Evolutionary conservation across 352 stramenopile genomes (phyloP).

Genomic region (Phytophthora ramorum): DNA sequence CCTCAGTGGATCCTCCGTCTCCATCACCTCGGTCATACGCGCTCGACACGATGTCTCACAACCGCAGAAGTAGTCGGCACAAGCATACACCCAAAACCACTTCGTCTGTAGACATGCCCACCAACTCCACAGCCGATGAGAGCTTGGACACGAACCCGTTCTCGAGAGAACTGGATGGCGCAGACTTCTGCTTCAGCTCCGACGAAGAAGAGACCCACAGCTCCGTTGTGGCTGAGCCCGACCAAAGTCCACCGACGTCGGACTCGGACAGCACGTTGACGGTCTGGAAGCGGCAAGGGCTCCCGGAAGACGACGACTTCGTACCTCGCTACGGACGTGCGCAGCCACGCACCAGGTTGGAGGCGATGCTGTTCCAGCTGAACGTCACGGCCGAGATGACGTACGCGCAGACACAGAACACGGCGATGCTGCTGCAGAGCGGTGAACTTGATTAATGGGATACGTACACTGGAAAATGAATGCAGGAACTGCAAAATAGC

Average conservation of each 20-base stretch:
- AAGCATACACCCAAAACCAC: slow-evolving; percentile 7
- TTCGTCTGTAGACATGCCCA: slow-evolving; percentile 19
- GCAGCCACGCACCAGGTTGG: slow-evolving; percentile 2
- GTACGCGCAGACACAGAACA: slow-evolving; percentile 23
- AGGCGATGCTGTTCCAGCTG: slow-evolving; percentile 29
- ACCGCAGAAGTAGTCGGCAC: slow-evolving; percentile 3
- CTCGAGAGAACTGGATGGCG: slow-evolving; percentile 41
- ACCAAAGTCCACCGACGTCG: slow-evolving; percentile 21
- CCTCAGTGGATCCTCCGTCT: slow-evolving; percentile 2
- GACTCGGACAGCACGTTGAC: slow-evolving; percentile 26
- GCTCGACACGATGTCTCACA: slow-evolving; percentile 27
- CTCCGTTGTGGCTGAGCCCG: slow-evolving; percentile 24
- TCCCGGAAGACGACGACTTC: slow-evolving; percentile 25
- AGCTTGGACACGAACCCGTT: slow-evolving; percentile 30
- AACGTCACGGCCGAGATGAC: slow-evolving; percentile 30
- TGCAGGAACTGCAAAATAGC: neutral
- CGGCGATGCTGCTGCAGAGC: slow-evolving; percentile 12
- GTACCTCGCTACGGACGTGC: slow-evolving; percentile 1
- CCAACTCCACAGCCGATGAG: slow-evolving; percentile 32
- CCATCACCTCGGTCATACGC: slow-evolving; percentile 9
- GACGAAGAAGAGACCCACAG: slow-evolving; percentile 26
- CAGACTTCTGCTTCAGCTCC: slow-evolving; percentile 38
- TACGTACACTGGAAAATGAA: neutral
- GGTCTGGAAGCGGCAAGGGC: slow-evolving; percentile 10
- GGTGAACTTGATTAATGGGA: slow-evolving; percentile 32